A percentile compares a stretch with the other conserved stretches of the same genome.
phyloP scores from a whole-genome alignment of 306 rosid species.

The Quercus mongolica region DNA sequence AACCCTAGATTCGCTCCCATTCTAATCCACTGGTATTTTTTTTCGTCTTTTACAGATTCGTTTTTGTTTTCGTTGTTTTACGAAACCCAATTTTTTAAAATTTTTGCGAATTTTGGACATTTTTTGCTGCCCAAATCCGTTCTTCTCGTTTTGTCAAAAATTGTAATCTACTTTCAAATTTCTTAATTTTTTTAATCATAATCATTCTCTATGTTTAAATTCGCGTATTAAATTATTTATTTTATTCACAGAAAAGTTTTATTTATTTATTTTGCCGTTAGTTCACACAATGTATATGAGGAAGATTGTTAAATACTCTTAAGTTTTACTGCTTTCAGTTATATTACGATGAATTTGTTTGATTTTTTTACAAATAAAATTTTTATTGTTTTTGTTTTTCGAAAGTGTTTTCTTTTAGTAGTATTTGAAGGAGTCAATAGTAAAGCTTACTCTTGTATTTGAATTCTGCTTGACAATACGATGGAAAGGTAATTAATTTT shows the following conservation, averaged over 20 bases:
- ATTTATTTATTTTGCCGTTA: slow-evolving; percentile 21
- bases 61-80: slow-evolving; percentile 18
- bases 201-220: slow-evolving; percentile 23
- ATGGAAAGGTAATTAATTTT: neutral
- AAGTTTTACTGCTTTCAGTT: slow-evolving; percentile 14
- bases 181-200: neutral
- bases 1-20: slow-evolving; percentile 59
- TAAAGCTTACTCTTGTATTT: neutral
- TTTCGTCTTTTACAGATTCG: slow-evolving; percentile 16
- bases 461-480: neutral
- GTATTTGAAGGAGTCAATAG: neutral
- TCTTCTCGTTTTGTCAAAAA: slow-evolving; percentile 13
- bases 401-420: neutral
- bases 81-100: neutral
- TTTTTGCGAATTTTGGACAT: slow-evolving; percentile 3
- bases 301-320: slow-evolving; percentile 10
- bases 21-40: slow-evolving; percentile 33
- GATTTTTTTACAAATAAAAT: neutral
- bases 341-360: slow-evolving; percentile 11
- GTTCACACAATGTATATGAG: slow-evolving; percentile 44
- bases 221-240: slow-evolving; percentile 8
- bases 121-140: slow-evolving; percentile 52
- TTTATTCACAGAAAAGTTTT: neutral
- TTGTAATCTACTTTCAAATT: slow-evolving; percentile 20
- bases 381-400: neutral